phyloP scores from a whole-genome alignment of 2,329 filamentous ascomycete genomes.

The Myriosclerotinia scirpicola region DNA sequence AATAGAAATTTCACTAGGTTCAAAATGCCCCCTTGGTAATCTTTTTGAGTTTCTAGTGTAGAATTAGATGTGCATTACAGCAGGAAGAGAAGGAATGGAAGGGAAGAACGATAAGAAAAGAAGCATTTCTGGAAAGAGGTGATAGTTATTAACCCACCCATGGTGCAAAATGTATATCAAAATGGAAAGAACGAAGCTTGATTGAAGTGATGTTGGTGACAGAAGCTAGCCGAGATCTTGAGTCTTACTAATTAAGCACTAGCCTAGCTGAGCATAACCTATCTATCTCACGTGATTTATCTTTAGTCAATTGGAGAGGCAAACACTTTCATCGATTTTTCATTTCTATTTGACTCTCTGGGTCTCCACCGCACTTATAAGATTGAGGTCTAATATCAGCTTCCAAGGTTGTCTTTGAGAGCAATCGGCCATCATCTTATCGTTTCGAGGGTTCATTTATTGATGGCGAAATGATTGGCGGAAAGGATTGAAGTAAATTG shows the following conservation, averaged over 20 bases:
- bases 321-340: too few species aligned
- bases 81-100: background rate
- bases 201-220: constrained; percentile 11
- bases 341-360: too few species aligned
- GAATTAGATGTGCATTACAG: background rate
- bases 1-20: too few species aligned
- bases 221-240: background rate
- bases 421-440: too few species aligned
- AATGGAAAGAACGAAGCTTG: constrained; percentile 3
- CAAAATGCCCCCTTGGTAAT: background rate
- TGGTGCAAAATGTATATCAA: background rate
- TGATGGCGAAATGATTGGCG: constrained; percentile 1
- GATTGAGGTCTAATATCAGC: too few species aligned
- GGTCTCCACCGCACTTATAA: background rate
- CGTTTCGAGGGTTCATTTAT: background rate
- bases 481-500: background rate
- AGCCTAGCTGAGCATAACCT: background rate
- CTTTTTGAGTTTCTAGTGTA: background rate
- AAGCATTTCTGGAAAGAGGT: background rate
- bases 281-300: background rate
- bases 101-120: background rate
- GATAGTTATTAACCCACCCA: background rate
- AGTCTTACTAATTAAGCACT: constrained; percentile 1
- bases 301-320: too few species aligned
- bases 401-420: background rate